Evolutionary conservation across 768 basidiomycete genomes (phyloP), one percentile per base, ranked within the genome.

Genomic region (Coprinopsis cinerea): DNA sequence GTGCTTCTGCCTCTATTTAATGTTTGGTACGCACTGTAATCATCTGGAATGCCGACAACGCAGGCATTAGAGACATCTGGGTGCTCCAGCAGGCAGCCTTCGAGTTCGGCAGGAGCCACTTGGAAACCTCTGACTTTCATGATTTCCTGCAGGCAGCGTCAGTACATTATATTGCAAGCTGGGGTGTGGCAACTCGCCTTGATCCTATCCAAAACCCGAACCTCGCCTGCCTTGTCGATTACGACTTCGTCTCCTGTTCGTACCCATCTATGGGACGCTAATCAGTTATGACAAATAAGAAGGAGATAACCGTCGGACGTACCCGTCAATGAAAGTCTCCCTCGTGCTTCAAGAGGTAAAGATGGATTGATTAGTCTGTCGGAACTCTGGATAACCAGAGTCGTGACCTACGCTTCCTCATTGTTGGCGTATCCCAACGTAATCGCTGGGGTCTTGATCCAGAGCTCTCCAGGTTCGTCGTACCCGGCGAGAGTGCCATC

Each of bases 101-200:
- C 85, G 7, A 86, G 68, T 54, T 85, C 84, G 2, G 85, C 83
- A 1, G 85, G 85, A 1, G 85, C 82, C 1, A 88, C 85, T 59
- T 88, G 85, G 60, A 82, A 83, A 2, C 86, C 85, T 57, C 67
- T 74, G 36, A 83, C 80, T 59, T 76, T 74, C 71, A 76, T 71
- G 40, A 75, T 73, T 64, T 76, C 74, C 69, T 74, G 44, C 11
- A 43, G 11, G 22, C 36, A 20, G 23, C 18, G 7, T 39, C 10
- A 27, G 28, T 11, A 23, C 23, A 28, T 32, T 2, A 18, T 32
- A 35, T n/a, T 20, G n/a, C 17, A 13, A 20, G 43, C 18, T 13
- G 18, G 6, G 18, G 11, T 14, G 9, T 4, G 20, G 3, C 9
- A 17, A 44, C 54, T 2, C 18, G 76, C 82, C 70, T 87, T 86